A percentile compares a stretch with the other conserved stretches of the same genome.
Evolutionary conservation across 2,329 filamentous ascomycete genomes (phyloP).

Genomic region (Hypoxylon sp.): DNA sequence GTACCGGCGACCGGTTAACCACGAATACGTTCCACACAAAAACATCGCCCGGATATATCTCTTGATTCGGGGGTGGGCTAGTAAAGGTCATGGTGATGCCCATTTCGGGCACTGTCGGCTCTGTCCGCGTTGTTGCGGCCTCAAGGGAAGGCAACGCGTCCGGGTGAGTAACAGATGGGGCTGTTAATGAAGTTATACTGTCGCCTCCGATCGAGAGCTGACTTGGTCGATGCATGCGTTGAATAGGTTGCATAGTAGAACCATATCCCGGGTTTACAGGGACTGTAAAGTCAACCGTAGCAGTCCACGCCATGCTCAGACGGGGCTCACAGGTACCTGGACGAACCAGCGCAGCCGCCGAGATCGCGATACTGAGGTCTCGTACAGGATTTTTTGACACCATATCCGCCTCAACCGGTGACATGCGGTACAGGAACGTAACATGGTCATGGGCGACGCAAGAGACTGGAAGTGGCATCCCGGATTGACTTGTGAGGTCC

Average conservation of each 20-base stretch:
- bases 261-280: constrained; percentile 74
- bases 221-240: constrained; percentile 71
- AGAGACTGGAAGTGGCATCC: constrained; percentile 66
- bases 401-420: constrained; percentile 62
- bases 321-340: constrained; percentile 70
- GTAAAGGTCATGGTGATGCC: constrained; percentile 82
- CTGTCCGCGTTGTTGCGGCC: constrained; percentile 61
- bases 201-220: constrained; percentile 73
- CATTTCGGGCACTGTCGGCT: constrained; percentile 67
- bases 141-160: constrained; percentile 72
- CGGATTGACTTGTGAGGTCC: constrained; percentile 65
- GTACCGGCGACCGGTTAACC: constrained; percentile 72
- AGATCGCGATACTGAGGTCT: constrained; percentile 70
- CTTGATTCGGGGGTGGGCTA: constrained; percentile 63
- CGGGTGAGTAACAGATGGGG: constrained; percentile 68
- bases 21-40: constrained; percentile 82
- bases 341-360: constrained; percentile 68
- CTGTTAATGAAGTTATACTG: constrained; percentile 66
- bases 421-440: constrained; percentile 78
- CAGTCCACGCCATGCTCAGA: constrained; percentile 76
- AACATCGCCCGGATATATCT: constrained; percentile 70
- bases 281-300: constrained; percentile 75
- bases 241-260: constrained; percentile 67
- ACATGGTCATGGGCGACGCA: constrained; percentile 80
- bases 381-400: constrained; percentile 61